Evolutionary conservation across 2,329 filamentous ascomycete genomes (phyloP).

Genomic region (Diplodia corticola): DNA sequence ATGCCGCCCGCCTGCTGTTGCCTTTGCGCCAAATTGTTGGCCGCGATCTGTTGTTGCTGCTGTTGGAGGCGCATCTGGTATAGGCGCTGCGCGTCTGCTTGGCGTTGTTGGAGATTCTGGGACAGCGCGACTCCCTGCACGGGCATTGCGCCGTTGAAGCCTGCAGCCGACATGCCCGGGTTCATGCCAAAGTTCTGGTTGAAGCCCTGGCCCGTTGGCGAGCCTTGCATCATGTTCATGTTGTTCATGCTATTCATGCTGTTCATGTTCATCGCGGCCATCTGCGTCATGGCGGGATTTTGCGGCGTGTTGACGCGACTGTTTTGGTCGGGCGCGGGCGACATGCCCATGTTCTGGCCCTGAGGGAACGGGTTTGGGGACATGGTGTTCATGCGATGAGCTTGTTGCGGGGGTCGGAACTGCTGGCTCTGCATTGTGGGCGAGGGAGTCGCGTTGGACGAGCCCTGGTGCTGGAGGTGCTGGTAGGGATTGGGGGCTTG

Average conservation of each 20-base stretch:
- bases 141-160: slow-evolving; percentile 48
- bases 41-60: slow-evolving; percentile 64
- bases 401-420: slow-evolving; percentile 68
- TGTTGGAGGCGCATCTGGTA: slow-evolving; percentile 83
- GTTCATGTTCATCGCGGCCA: slow-evolving; percentile 43
- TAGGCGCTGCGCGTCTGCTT: slow-evolving; percentile 70
- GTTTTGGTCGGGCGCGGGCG: slow-evolving; percentile 66
- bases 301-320: slow-evolving; percentile 67
- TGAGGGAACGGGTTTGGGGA: slow-evolving; percentile 91
- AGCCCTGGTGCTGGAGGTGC: slow-evolving; percentile 78
- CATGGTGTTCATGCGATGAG: slow-evolving; percentile 74
- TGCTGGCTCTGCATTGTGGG: slow-evolving; percentile 86
- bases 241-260: slow-evolving; percentile 39
- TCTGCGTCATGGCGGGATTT: slow-evolving; percentile 52
- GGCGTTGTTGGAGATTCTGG: slow-evolving; percentile 50
- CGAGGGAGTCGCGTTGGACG: slow-evolving; percentile 83
- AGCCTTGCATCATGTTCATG: slow-evolving; percentile 34
- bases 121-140: slow-evolving; percentile 49
- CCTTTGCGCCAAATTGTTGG: slow-evolving; percentile 40
- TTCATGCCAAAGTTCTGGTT: slow-evolving; percentile 41
- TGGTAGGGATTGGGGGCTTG: slow-evolving; percentile 71
- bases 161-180: slow-evolving; percentile 30
- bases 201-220: slow-evolving; percentile 38
- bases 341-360: slow-evolving; percentile 70
- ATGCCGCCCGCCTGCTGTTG: slow-evolving; percentile 40